Evolutionary conservation across 116 monocot species (phyloP), one percentile per base, ranked within the genome.

Genomic region (Posidonia oceanica): DNA sequence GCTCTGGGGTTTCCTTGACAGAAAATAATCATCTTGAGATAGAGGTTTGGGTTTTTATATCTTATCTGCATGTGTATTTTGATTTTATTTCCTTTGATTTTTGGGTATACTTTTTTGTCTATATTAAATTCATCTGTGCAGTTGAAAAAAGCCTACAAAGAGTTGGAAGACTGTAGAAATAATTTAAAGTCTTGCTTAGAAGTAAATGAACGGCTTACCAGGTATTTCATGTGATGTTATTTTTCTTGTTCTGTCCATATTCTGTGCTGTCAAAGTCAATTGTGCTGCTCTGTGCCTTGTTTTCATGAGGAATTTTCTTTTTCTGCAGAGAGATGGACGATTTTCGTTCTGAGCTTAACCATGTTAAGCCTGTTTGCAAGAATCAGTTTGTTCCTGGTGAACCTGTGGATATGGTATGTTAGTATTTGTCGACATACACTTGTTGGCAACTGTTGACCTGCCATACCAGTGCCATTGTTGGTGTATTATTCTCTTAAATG

Each of bases 81-180:
- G 7, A 10, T 48, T 48, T 12, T 48, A 12, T 48, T 48, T 48
- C 48, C 48, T 12, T 48, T 48, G 11, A 48, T 2, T 10, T 48
- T 48, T 7, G 7, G 48, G 48, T 48, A 48, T 10, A 48, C 48
- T 12, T 48, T 48, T 48, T 8, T 48, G 48, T 1, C 48, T 48
- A 10, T 48, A 12, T 48, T 12, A 20, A 16, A 20, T 11, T 16
- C 2, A 12, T 51, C 23, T 62, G 0, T 70, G 66, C 72, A 96
- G 91, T 77, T 91, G 63, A 81, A 78, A 64, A 80, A 63, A 64
- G 83, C 91, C n/a, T 62, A 38, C n/a, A 61, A 80, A 67, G 96
- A 96, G 75, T 76, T 96, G 72, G 85, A 89, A 54, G 81, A 83
- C 39, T 96, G 89, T 79, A 91, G 76, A 61, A 79, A 76, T 61